These are phyloP conservation scores for Darksidea phi DNA, from an alignment of 495 filamentous ascomycete genomes.

Conservation along the genomic window DNA sequence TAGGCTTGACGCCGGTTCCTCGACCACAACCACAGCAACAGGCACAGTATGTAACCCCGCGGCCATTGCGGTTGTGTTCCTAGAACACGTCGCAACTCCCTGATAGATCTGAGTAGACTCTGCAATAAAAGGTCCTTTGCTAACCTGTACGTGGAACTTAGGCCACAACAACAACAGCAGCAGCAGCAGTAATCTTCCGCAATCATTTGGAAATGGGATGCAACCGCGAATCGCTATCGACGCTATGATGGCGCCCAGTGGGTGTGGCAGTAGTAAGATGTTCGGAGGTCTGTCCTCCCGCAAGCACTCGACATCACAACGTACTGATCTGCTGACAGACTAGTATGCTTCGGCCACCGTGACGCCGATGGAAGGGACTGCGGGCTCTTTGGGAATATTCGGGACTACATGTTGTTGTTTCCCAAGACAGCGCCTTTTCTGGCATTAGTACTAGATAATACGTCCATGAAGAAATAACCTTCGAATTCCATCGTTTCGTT, in stretches of 20 bases:
- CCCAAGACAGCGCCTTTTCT: too few species aligned
- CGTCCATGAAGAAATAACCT: background rate
- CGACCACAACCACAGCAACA: too few species aligned
- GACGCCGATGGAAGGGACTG: too few species aligned
- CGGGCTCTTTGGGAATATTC: too few species aligned
- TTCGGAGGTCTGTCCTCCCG: background rate
- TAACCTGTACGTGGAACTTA: background rate
- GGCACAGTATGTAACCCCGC: too few species aligned
- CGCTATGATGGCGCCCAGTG: background rate
- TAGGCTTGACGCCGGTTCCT: background rate
- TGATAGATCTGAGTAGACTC: too few species aligned
- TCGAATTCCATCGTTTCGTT: background rate
- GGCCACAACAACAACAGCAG: background rate
- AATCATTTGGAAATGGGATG: background rate
- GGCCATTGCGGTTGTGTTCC: too few species aligned
- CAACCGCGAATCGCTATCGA: background rate
- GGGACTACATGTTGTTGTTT: background rate
- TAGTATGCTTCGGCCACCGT: too few species aligned
- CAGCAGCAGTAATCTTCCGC: background rate
- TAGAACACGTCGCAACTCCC: too few species aligned
- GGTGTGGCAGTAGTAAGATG: background rate
- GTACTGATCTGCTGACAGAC: background rate
- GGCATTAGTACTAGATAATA: too few species aligned
- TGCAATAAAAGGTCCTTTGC: too few species aligned
- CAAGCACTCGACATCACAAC: background rate